Conservation (phyloP, 495 filamentous ascomycete genomes). For the Penicillium canariense region DNA sequence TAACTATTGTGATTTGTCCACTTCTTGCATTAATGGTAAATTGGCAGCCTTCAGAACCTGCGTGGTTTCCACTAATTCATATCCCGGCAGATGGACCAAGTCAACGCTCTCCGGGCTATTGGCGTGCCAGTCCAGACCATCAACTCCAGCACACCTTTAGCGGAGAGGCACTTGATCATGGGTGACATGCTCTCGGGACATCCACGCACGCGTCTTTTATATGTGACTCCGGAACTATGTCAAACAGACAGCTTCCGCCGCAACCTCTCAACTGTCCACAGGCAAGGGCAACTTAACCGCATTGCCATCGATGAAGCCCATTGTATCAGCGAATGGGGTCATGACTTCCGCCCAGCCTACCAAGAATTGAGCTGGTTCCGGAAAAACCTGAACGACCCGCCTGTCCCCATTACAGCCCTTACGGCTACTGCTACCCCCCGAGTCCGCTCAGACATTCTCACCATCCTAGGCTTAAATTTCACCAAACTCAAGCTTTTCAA, state of each 20-base stretch:
- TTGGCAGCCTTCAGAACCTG: background rate
- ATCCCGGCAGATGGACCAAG: conserved; percentile 75
- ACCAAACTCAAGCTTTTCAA: conserved; percentile 67
- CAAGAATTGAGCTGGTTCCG: conserved; percentile 88
- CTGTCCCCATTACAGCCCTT: conserved; percentile 84
- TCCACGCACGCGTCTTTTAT: conserved; percentile 78
- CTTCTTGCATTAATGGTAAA: conserved; percentile 86
- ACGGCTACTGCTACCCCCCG: conserved; percentile 84
- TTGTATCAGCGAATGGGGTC: conserved; percentile 97
- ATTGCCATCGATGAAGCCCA: conserved; percentile 94
- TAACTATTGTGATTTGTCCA: conserved; percentile 90
- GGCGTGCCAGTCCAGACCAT: conserved; percentile 80
- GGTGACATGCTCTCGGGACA: conserved; percentile 84
- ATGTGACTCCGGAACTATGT: conserved; percentile 91
- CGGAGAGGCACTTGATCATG: conserved; percentile 66
- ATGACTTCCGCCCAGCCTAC: conserved; percentile 94
- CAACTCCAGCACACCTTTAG: conserved; percentile 70
- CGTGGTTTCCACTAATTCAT: conserved; percentile 1
- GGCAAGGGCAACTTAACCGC: conserved; percentile 77
- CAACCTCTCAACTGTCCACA: conserved; percentile 67
- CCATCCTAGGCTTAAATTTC: conserved; percentile 63
- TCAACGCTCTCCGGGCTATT: conserved; percentile 70
- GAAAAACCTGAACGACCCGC: conserved; percentile 66
- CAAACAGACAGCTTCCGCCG: conserved; percentile 74
- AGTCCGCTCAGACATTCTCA: conserved; percentile 77